Evolutionary conservation across 225 moss, liverwort and hornwort genomes (phyloP), one percentile per base, ranked within the genome.

Genomic region (Polytrichum formosum): DNA sequence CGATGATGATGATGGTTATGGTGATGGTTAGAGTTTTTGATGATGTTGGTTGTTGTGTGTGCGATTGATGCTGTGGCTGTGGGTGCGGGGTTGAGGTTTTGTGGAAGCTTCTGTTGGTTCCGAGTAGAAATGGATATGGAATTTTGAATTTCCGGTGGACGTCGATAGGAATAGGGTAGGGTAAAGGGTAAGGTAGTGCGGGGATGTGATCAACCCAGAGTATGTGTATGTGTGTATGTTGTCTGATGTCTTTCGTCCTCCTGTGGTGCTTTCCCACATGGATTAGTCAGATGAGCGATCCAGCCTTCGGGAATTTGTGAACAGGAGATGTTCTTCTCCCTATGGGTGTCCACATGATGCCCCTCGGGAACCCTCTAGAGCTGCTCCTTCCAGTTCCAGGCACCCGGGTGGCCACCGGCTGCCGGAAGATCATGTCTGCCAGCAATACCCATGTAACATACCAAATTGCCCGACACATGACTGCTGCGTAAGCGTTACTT

Each of bases 401-500:
- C 35, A 67, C 8, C 10, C 66, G 17, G 23, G 35, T 35, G 20
- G 23, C n/a, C 35, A 67, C 46, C 63, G 73, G 53, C 27, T 73
- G 20, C 75, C 68, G 18, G 1, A 46, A 58, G 66, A 77, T n/a
- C 70, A 77, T 58, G 6, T 60, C 0, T 28, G 60, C 53, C 72
- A 72, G 21, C 1, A 0, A 0, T 0, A 27, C 60, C 79, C 65
- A 5, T 72, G 67, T 30, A n/a, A 8, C 18, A 64, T 74, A 72
- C 22, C 72, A 17, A 70, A 67, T 60, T 77, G 79, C 54, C 55
- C 66, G 5, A 28, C 61, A 54, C 75, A 82, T 35, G 75, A 82
- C 25, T 77, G 67, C 55, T 82, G 80, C 2, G 77, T 77, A 19
- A 54, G 27, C 25, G 27, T 54, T 55, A 55, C 60, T 20, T 79